Percentiles rank a stretch among this genome's conserved stretches.
Evolutionary conservation across 225 moss, liverwort and hornwort species (phyloP).

Genomic region (Marchantia paleacea): DNA sequence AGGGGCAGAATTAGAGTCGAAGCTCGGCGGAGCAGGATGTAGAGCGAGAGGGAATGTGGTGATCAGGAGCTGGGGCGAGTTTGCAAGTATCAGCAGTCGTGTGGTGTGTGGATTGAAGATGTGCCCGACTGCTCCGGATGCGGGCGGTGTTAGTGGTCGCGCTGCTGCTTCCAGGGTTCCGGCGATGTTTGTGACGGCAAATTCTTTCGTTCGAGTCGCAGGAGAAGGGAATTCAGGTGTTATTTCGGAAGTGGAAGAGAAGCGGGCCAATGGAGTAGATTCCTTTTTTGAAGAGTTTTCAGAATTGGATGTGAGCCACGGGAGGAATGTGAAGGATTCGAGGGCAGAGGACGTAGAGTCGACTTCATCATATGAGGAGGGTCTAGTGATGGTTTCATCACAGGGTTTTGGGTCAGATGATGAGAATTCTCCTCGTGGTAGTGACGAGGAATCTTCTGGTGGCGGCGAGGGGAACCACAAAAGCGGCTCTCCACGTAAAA

Average conservation of each 20-base stretch:
- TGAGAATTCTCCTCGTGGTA: neutral
- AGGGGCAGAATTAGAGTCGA: no score
- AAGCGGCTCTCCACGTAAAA: slow-evolving; percentile 11
- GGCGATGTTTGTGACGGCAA: no score
- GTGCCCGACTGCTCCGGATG: neutral
- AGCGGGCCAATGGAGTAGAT: neutral
- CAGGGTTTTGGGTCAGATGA: neutral
- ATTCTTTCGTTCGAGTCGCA: neutral
- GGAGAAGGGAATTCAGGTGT: neutral
- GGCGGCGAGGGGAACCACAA: neutral
- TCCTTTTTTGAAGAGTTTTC: neutral
- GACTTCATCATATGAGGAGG: neutral
- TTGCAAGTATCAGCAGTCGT: no score
- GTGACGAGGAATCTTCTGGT: neutral
- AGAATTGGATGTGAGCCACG: neutral
- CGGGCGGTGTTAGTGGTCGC: neutral
- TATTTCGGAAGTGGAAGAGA: neutral
- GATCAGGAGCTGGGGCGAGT: no score
- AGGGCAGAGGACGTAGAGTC: neutral
- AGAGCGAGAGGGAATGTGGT: no score
- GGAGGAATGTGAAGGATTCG: no score
- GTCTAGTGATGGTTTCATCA: neutral
- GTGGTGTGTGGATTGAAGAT: neutral
- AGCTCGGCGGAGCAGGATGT: no score
- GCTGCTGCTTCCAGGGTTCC: neutral